Base-by-base conservation (phyloP, 805 yeast genomes). In the Trichomonascus vanleenenianus region DNA sequence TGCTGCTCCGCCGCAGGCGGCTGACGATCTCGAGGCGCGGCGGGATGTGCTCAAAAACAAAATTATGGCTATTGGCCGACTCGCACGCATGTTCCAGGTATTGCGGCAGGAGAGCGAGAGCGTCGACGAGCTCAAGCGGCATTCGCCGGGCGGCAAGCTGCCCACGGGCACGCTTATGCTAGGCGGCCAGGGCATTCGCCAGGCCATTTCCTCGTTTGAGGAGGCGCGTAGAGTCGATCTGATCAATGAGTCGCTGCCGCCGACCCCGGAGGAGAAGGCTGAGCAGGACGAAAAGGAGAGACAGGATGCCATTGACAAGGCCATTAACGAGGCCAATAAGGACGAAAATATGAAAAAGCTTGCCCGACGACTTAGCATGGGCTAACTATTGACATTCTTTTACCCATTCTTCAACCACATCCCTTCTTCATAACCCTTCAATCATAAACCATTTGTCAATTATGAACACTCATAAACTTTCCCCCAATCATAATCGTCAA, bases 41-140 rank as follows among this genome's bases (percentile, higher is more conserved):
- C 54, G 63, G 25, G 68, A 75, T 53, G 81, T 86, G 1, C 68
- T 88, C 48, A 76, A 91, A 52, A 88, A 85, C 65, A 91, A 91
- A 71, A 85, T 93, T 43, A 66, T 91, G 56, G 97, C 97, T 11
- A 93, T 91, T 64, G 97, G 97, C n/a, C 78, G 95, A 54, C 86
- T 91, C 54, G 83, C 96, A 19, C 76, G 96, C 47, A 86, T 91
- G 95, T 89, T 84, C 66, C 83, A 81, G 51, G 83, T 89, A 6
- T 71, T 91, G 56, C 75, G 97, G 53, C 88, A 86, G 60, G 96
- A 91, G 58, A 75, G 89, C 40, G 97, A 86, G 62, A 79, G 79
- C 53, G 93, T 91, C 42, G 81, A 82, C 42, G 86, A 83, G 58
- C 72, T 91, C 57, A 86, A 87, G 66, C 72, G 73, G 14, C 8